phyloP scores from a whole-genome alignment of 176 grass and related monocot genomes.

The Oryza brachyantha region DNA sequence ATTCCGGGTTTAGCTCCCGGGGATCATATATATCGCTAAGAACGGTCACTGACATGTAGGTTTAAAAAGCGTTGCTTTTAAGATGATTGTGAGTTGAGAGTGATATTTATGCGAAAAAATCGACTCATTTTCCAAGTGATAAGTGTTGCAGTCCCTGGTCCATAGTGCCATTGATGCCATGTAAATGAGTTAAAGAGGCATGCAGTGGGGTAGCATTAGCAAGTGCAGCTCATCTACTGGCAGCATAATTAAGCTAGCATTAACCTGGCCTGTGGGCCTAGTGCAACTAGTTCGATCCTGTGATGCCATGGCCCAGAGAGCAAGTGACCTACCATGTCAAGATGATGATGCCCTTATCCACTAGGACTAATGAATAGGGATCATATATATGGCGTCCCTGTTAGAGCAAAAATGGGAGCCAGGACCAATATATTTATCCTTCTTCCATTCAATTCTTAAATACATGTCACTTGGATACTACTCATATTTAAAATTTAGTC shows the following conservation, averaged over 20 bases:
- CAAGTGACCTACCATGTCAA: constrained; percentile 14
- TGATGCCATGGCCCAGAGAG: not conserved
- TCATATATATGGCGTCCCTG: not conserved
- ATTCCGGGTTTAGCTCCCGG: no score
- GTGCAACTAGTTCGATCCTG: constrained; percentile 25
- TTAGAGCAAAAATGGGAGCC: not conserved
- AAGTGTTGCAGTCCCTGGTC: constrained; percentile 5
- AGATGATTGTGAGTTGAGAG: not conserved
- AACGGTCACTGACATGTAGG: not conserved
- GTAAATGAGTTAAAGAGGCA: not conserved
- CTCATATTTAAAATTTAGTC: no score
- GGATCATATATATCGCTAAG: no score
- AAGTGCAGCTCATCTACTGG: not conserved
- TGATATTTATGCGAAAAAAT: not conserved
- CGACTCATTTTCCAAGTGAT: not conserved
- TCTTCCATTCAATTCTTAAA: no score
- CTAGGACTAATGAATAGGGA: not conserved
- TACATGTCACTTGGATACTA: no score
- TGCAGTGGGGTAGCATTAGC: not conserved
- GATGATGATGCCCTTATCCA: constrained; percentile 10
- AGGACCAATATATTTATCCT: not conserved
- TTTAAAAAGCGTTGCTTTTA: accelerated
- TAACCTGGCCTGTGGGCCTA: not conserved
- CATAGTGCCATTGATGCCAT: constrained; percentile 24
- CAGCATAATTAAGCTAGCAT: not conserved